Evolutionary conservation across 2,329 filamentous ascomycete species (phyloP).

Genomic region (Alternaria gansuensis): DNA sequence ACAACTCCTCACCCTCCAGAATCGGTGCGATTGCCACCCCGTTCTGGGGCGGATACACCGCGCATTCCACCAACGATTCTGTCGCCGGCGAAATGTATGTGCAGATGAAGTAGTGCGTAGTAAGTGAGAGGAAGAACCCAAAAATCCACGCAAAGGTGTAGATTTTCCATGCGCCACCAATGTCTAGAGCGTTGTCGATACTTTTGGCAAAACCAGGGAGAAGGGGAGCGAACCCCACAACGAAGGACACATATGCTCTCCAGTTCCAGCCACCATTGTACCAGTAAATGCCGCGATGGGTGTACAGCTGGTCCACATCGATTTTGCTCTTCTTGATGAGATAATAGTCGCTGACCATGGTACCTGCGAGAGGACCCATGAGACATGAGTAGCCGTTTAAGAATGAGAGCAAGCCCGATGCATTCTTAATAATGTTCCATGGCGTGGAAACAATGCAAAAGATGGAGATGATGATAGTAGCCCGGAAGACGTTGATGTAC

Average conservation of each 20-base stretch:
- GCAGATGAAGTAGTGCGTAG: conserved; percentile 54
- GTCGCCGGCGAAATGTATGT: conserved; percentile 52
- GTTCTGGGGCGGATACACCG: conserved; percentile 51
- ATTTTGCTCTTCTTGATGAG: conserved; percentile 49
- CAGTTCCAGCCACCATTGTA: conserved; percentile 48
- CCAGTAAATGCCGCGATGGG: conserved; percentile 46
- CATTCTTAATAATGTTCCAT: conserved; percentile 53
- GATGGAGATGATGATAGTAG: conserved; percentile 47
- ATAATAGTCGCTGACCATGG: conserved; percentile 50
- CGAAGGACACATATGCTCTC: conserved; percentile 46
- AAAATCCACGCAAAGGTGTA: conserved; percentile 57
- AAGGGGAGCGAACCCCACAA: conserved; percentile 46
- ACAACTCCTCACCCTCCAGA: conserved; percentile 36
- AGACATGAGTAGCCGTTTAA: conserved; percentile 50
- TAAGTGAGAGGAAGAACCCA: conserved; percentile 50
- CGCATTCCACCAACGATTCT: conserved; percentile 47
- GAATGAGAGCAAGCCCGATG: conserved; percentile 47
- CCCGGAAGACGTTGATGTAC: conserved; percentile 51
- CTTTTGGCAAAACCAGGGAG: conserved; percentile 54
- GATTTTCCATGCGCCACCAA: conserved; percentile 54
- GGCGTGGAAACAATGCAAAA: conserved; percentile 49
- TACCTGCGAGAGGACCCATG: conserved; percentile 50
- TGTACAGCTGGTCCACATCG: conserved; percentile 48
- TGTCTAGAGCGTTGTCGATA: conserved; percentile 50
- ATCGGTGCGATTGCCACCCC: conserved; percentile 35